A percentile compares a stretch with the other conserved stretches of the same genome.
Conservation (phyloP, 2,329 filamentous ascomycete species). For the Thelonectria discophora region DNA sequence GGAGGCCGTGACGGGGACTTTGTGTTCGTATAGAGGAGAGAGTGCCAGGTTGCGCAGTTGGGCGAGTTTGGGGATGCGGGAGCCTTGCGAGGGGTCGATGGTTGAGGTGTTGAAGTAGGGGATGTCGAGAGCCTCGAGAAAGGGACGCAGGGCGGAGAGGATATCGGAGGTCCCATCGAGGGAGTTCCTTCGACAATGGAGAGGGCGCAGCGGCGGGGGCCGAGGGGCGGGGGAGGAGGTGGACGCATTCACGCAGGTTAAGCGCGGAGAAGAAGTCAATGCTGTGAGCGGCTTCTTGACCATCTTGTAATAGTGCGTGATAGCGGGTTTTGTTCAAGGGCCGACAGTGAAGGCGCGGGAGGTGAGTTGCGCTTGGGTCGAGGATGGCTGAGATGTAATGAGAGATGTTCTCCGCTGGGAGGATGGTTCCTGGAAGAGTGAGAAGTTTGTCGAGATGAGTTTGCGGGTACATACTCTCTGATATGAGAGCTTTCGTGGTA, state of each 20-base stretch:
- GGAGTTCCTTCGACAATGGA: slow-evolving; percentile 67
- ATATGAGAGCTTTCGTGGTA: no score
- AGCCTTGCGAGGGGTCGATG: slow-evolving; percentile 53
- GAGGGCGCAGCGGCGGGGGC: slow-evolving; percentile 59
- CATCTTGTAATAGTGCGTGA: not conserved
- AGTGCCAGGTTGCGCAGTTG: slow-evolving; percentile 63
- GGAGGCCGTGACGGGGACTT: slow-evolving; percentile 35
- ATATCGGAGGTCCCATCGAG: slow-evolving; percentile 63
- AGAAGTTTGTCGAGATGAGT: no score
- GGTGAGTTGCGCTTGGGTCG: no score
- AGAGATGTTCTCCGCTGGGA: no score
- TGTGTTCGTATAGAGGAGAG: slow-evolving; percentile 51
- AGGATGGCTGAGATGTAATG: no score
- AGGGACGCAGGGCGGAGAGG: slow-evolving; percentile 51
- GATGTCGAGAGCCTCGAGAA: slow-evolving; percentile 51
- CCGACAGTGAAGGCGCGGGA: no score
- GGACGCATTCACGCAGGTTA: slow-evolving; percentile 58
- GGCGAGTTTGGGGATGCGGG: slow-evolving; percentile 59
- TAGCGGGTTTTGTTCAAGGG: no score
- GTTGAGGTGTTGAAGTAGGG: slow-evolving; percentile 53
- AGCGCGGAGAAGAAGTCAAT: slow-evolving; percentile 61
- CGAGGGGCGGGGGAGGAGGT: slow-evolving; percentile 60
- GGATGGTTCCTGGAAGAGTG: no score
- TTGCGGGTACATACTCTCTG: no score
- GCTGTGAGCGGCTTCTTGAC: not conserved